These are phyloP conservation scores for Tubosaeta sp. DNA, from an alignment of 768 basidiomycete genomes.

Conservation along the genomic window DNA sequence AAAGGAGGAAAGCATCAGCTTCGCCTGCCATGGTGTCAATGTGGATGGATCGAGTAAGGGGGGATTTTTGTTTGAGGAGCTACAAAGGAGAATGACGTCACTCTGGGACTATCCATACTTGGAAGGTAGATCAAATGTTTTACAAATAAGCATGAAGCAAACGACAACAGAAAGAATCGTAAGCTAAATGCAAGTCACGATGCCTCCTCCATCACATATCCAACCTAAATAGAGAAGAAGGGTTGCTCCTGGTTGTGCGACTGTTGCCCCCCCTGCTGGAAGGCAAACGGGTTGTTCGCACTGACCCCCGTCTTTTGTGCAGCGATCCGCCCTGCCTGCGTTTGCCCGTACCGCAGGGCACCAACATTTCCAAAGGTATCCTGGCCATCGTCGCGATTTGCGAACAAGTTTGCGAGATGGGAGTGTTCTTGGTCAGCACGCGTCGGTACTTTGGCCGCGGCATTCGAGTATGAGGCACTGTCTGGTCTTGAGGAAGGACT, in stretches of 20 bases:
- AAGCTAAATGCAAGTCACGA: slow-evolving; percentile 11
- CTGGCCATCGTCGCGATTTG: slow-evolving; percentile 84
- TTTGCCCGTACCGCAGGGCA: slow-evolving; percentile 63
- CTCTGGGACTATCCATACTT: slow-evolving; percentile 15
- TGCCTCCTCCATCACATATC: neutral
- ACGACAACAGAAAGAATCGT: neutral
- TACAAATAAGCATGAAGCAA: slow-evolving; percentile 15
- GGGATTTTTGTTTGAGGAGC: neutral
- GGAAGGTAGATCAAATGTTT: slow-evolving; percentile 6
- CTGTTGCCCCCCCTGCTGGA: slow-evolving; percentile 37
- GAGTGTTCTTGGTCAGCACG: slow-evolving; percentile 67
- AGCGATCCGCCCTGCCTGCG: slow-evolving; percentile 47
- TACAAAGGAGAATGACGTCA: slow-evolving; percentile 21
- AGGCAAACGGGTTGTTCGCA: slow-evolving; percentile 62
- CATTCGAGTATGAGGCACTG: slow-evolving; percentile 17
- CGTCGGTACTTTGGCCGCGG: slow-evolving; percentile 25
- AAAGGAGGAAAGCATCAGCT: slow-evolving; percentile 5
- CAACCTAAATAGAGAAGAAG: slow-evolving; percentile 66
- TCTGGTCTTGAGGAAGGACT: slow-evolving; percentile 33
- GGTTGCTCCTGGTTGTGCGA: slow-evolving; percentile 62
- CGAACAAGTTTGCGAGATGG: slow-evolving; percentile 77
- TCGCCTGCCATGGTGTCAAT: slow-evolving; percentile 14
- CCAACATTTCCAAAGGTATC: slow-evolving; percentile 97
- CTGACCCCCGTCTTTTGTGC: slow-evolving; percentile 44
- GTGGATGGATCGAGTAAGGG: neutral